Percentiles rank a stretch among this genome's conserved stretches.
Evolutionary conservation across 2,329 filamentous ascomycete genomes (phyloP).

Genomic region (Colletotrichum cuscutae): DNA sequence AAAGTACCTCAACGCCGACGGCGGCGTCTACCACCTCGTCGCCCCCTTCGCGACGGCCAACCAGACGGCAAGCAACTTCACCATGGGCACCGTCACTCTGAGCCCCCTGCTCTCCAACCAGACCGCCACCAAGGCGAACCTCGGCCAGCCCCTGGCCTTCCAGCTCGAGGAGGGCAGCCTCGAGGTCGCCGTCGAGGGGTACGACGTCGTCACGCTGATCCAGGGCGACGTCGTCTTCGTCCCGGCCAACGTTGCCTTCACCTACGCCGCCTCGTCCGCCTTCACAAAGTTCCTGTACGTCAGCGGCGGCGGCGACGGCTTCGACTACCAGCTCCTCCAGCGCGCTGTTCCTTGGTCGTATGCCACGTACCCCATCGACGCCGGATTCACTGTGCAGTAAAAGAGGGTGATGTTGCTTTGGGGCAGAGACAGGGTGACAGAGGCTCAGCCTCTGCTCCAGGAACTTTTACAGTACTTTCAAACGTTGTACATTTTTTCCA

Average conservation of each 20-base stretch:
- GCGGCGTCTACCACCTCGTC: constrained; percentile 52
- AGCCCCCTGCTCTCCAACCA: constrained; percentile 21
- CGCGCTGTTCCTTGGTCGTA: constrained; percentile 10
- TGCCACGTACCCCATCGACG: constrained; percentile 17
- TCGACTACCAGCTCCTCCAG: constrained; percentile 38
- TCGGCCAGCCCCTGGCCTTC: constrained; percentile 34
- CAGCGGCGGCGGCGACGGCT: constrained; percentile 38
- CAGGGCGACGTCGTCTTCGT: constrained; percentile 43
- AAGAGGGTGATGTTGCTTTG: not conserved
- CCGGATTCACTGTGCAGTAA: constrained; percentile 21
- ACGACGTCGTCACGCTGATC: constrained; percentile 37
- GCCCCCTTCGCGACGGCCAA: constrained; percentile 53
- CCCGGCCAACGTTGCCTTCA: constrained; percentile 36
- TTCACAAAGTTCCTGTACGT: constrained; percentile 42
- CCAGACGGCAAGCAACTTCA: constrained; percentile 53
- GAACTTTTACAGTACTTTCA: not conserved
- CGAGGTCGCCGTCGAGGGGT: constrained; percentile 37
- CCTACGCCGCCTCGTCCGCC: constrained; percentile 38
- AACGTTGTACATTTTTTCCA: not conserved
- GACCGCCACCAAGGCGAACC: constrained; percentile 6
- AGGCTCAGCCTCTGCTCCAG: no score
- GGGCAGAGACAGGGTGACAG: no score
- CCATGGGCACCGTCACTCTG: constrained; percentile 54
- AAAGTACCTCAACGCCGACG: constrained; percentile 52
- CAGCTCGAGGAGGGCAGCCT: constrained; percentile 42